Percentiles rank a stretch among this genome's conserved stretches.
Evolutionary conservation across 75 land plant species (phyloP).

Genomic region (Sequoia sempervirens): DNA sequence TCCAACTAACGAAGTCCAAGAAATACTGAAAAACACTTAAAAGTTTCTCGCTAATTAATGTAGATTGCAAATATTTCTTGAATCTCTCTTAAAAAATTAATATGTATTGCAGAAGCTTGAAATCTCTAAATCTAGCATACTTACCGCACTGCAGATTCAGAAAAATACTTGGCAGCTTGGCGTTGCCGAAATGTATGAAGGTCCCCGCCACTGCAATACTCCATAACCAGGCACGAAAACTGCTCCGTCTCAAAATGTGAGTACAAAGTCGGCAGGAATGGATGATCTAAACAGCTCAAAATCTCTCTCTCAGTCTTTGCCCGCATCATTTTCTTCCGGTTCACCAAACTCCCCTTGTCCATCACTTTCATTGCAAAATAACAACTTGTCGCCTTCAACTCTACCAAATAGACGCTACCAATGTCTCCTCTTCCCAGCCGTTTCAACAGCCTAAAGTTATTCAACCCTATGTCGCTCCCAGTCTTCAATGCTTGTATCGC

Average conservation of each 20-base stretch:
- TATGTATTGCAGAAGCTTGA: not conserved
- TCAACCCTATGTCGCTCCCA: conserved; percentile 12
- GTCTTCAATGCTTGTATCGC: conserved; percentile 9
- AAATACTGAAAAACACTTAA: too few species aligned
- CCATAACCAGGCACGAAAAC: conserved; percentile 23
- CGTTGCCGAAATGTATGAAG: conserved; percentile 18
- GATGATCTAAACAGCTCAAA: conserved; percentile 17
- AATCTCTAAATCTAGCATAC: not conserved
- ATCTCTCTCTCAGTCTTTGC: conserved; percentile 20
- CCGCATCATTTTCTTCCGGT: conserved; percentile 17
- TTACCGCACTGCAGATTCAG: conserved; percentile 20
- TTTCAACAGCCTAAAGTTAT: conserved; percentile 13
- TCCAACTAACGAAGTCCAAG: too few species aligned
- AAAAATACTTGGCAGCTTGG: conserved; percentile 19
- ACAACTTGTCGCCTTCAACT: conserved; percentile 15
- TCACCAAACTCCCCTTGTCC: conserved; percentile 12
- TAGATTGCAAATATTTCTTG: not conserved
- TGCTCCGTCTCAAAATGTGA: conserved; percentile 27
- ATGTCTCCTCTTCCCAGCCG: conserved; percentile 19
- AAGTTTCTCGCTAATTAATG: too few species aligned
- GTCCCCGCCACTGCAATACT: conserved; percentile 22
- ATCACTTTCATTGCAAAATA: conserved; percentile 26
- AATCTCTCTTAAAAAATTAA: not conserved
- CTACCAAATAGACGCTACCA: conserved; percentile 19
- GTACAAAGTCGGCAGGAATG: conserved; percentile 21